Evolutionary conservation across 2,329 filamentous ascomycete genomes (phyloP).

Genomic region (Ascochyta koolunga): DNA sequence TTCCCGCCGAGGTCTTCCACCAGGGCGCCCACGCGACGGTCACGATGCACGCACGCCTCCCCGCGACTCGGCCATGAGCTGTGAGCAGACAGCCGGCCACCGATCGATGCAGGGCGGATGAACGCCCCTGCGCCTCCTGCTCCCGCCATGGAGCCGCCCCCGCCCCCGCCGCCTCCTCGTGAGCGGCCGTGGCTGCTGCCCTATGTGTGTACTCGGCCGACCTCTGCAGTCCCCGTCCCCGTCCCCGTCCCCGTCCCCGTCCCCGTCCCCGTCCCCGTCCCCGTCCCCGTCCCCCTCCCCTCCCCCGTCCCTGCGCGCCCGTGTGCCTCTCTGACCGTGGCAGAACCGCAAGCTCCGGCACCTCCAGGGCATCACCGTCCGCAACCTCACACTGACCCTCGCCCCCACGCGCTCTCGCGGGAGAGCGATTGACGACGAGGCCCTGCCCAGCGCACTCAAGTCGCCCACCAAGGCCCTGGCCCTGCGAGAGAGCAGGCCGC

Average conservation of each 20-base stretch:
- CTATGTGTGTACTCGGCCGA: constrained; percentile 30
- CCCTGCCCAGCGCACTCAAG: constrained; percentile 69
- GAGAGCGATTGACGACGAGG: constrained; percentile 77
- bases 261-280: too few species aligned
- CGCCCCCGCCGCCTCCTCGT: constrained; percentile 23
- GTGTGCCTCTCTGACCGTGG: not conserved
- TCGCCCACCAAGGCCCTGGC: constrained; percentile 71
- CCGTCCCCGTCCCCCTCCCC: too few species aligned
- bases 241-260: too few species aligned
- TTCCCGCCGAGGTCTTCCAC: constrained; percentile 12
- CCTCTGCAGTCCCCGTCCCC: not conserved
- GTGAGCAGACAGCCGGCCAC: constrained; percentile 1
- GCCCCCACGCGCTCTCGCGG: constrained; percentile 56
- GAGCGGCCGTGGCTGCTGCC: constrained; percentile 49
- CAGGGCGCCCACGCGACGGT: too few species aligned
- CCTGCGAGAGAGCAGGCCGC: constrained; percentile 54
- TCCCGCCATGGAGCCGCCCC: constrained; percentile 3
- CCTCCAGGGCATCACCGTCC: constrained; percentile 82
- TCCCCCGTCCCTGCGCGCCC: too few species aligned
- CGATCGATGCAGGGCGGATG: constrained; percentile 2
- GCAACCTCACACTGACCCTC: constrained; percentile 77
- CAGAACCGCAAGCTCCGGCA: constrained; percentile 89
- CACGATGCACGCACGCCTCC: not conserved
- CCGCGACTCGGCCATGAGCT: constrained; percentile 20
- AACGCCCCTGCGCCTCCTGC: not conserved